Conservation (phyloP, 2,329 filamentous ascomycete genomes). For the Coniochaeta pulveracea region DNA sequence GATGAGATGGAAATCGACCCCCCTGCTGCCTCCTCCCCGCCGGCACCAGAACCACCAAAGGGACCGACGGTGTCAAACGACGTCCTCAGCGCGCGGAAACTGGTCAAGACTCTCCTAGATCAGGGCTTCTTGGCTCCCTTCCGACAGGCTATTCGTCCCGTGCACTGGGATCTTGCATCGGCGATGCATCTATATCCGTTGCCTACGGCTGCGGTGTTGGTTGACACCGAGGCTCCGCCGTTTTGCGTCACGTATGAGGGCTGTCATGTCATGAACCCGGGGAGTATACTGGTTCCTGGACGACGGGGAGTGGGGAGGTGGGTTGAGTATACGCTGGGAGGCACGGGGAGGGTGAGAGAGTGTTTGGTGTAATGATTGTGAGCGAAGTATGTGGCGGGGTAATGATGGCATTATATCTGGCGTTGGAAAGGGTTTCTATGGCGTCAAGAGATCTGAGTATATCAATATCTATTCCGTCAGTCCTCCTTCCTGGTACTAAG, state of each 20-base stretch:
- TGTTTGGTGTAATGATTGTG: slow-evolving; percentile 49
- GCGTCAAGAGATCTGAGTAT: no score
- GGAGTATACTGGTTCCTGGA: slow-evolving; percentile 59
- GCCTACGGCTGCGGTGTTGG: slow-evolving; percentile 71
- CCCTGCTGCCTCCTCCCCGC: not conserved
- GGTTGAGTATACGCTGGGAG: slow-evolving; percentile 69
- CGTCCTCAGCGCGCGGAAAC: slow-evolving; percentile 52
- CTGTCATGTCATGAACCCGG: slow-evolving; percentile 92
- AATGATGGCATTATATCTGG: no score
- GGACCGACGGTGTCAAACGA: slow-evolving; percentile 29
- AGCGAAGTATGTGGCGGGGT: no score
- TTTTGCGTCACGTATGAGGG: slow-evolving; percentile 91
- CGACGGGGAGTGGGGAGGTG: slow-evolving; percentile 62
- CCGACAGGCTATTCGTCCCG: slow-evolving; percentile 63
- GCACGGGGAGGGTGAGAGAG: slow-evolving; percentile 42
- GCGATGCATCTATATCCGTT: slow-evolving; percentile 77
- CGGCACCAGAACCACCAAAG: not conserved
- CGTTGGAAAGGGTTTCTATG: no score
- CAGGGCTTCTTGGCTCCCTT: slow-evolving; percentile 87
- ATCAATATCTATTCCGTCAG: no score
- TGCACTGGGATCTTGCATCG: slow-evolving; percentile 80
- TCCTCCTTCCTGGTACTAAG: no score
- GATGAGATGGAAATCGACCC: slow-evolving; percentile 27
- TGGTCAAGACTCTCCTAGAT: slow-evolving; percentile 86
- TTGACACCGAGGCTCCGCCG: slow-evolving; percentile 69